A percentile compares a stretch with the other conserved stretches of the same genome.
Conservation (phyloP, 1,284 basidiomycete genomes). For the Schizophyllum commune region DNA sequence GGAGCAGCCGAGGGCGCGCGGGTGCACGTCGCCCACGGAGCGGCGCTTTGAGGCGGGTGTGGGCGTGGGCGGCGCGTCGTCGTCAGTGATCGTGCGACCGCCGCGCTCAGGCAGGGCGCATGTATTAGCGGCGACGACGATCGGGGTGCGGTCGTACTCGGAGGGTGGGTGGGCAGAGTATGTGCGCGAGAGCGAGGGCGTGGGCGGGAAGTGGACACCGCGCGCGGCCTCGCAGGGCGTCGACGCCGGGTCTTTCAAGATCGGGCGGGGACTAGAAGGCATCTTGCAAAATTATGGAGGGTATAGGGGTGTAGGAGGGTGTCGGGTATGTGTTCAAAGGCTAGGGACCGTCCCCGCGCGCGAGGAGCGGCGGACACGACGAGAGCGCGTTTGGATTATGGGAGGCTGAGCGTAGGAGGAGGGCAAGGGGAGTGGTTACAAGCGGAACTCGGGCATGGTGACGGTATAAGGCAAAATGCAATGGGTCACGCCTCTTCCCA, state of each 20-base stretch:
- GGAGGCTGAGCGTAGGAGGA: neutral
- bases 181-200: constrained; percentile 47
- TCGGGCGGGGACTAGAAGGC: neutral
- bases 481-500: too few relatives aligned
- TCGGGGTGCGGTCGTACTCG: constrained; percentile 62
- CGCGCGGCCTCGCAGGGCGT: neutral
- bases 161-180: constrained; percentile 46
- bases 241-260: neutral
- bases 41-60: neutral
- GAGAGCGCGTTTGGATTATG: neutral
- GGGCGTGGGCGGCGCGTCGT: constrained; percentile 17
- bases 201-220: constrained; percentile 48
- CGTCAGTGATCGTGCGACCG: constrained; percentile 52
- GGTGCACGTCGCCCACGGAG: constrained; percentile 17
- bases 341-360: neutral
- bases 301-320: neutral
- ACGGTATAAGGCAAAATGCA: neutral
- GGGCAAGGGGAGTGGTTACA: neutral
- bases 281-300: neutral
- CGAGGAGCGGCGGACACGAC: neutral
- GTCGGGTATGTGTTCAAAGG: neutral
- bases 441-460: neutral
- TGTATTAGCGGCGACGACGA: constrained; percentile 54
- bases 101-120: constrained; percentile 68
- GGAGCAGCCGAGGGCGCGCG: neutral